Conservation (phyloP, 305 asterid species). For the Vinca major region DNA sequence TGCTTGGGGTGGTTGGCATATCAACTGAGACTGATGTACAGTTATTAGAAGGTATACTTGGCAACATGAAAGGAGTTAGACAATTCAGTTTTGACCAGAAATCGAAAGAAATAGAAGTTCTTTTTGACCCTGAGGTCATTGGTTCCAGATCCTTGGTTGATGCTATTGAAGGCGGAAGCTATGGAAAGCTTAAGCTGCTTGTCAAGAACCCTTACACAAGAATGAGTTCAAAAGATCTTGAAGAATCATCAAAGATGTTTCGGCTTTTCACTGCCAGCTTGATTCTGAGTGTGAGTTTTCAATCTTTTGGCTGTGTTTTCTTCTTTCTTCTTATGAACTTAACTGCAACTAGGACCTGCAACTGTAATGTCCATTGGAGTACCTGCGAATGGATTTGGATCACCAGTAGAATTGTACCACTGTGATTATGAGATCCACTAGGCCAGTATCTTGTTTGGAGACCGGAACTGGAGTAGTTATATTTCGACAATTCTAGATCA, state of each 20-base stretch:
- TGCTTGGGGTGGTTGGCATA: constrained; percentile 63
- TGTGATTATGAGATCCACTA: background rate
- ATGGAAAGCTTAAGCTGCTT: constrained; percentile 58
- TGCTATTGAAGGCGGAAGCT: constrained; percentile 57
- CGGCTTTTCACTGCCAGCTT: constrained; percentile 77
- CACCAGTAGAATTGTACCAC: background rate
- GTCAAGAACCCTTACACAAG: constrained; percentile 81
- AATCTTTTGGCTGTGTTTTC: background rate
- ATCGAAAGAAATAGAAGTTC: constrained; percentile 58
- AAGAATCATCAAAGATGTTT: constrained; percentile 87
- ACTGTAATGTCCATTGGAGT: background rate
- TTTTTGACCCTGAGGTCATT: constrained; percentile 88
- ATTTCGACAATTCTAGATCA: background rate
- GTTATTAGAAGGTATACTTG: constrained; percentile 58
- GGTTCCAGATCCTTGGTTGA: constrained; percentile 78
- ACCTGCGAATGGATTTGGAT: background rate
- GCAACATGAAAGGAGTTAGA: constrained; percentile 66
- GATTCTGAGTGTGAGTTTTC: constrained; percentile 69
- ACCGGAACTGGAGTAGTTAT: background rate
- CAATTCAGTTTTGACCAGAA: constrained; percentile 48
- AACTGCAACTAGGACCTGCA: background rate
- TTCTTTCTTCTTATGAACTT: background rate
- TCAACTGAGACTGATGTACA: constrained; percentile 59
- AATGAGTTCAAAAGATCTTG: constrained; percentile 78
- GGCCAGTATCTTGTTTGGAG: background rate